These are phyloP conservation scores for Citrus sinensis DNA, from an alignment of 345 rosid species.

Conservation along the genomic window DNA sequence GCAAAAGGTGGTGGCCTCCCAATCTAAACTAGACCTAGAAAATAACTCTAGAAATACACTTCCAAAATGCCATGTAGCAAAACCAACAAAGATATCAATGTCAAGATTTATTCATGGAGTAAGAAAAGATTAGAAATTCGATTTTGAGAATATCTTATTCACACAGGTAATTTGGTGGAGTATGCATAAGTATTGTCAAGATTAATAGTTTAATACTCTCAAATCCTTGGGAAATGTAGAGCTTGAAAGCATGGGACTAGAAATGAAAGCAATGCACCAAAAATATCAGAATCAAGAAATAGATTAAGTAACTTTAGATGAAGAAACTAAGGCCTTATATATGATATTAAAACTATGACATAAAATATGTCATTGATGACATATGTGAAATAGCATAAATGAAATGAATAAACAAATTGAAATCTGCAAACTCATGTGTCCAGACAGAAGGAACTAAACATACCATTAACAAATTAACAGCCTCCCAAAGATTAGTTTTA, in stretches of 20 bases:
- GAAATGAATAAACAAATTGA: not conserved
- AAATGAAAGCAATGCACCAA: conserved; percentile 8
- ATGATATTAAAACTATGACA: not conserved
- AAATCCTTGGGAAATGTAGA: not conserved
- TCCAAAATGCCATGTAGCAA: not conserved
- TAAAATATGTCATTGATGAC: not conserved
- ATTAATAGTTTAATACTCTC: not conserved
- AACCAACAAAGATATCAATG: not conserved
- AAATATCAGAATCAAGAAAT: not conserved
- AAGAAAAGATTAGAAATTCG: not conserved
- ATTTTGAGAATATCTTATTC: not conserved
- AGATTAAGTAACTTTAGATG: not conserved
- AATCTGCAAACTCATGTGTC: not conserved
- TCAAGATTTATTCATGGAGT: not conserved
- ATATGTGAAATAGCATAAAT: not conserved
- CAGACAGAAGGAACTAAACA: conserved; percentile 19
- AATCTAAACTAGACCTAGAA: not conserved
- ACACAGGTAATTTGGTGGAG: not conserved
- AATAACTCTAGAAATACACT: not conserved
- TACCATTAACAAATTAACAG: conserved; percentile 49
- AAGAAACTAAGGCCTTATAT: not conserved
- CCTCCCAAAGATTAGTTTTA: conserved; percentile 46
- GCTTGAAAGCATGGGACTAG: not conserved
- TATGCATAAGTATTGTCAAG: not conserved
- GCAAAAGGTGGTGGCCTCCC: not conserved